Conservation (phyloP, 371 early-diverging fungal genomes). For the Umbelopsis sp. region DNA sequence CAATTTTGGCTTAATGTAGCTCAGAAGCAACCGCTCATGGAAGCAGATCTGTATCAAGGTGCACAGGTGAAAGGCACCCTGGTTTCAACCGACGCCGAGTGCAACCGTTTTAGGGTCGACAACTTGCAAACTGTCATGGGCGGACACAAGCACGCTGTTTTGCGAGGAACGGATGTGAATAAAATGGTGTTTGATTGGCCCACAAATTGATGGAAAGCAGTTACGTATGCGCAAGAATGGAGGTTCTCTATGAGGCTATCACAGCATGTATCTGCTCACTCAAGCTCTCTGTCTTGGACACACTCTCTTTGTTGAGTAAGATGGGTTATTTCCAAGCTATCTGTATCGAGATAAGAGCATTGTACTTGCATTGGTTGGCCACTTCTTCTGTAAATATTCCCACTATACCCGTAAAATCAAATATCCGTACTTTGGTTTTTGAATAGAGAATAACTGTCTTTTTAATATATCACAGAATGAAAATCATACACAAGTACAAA, state of each 20-base stretch:
- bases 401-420: too few species aligned
- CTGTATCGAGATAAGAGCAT: too few species aligned
- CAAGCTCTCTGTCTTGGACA: too few species aligned
- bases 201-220: background rate
- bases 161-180: constrained; percentile 58
- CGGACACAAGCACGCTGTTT: constrained; percentile 44
- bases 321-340: too few species aligned
- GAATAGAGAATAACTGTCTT: too few species aligned
- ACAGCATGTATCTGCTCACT: too few species aligned
- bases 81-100: constrained; percentile 50
- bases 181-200: constrained; percentile 26
- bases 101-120: constrained; percentile 54
- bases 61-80: constrained; percentile 43
- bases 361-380: too few species aligned
- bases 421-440: too few species aligned
- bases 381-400: too few species aligned
- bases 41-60: constrained; percentile 38
- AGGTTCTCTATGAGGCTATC: background rate
- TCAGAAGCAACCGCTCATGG: constrained; percentile 27
- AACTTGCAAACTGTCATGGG: constrained; percentile 52
- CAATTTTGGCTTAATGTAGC: constrained; percentile 46
- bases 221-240: background rate
- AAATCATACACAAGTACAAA: too few species aligned
- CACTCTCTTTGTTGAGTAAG: too few species aligned
- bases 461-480: too few species aligned